Evolutionary conservation across 148 eudicot species (phyloP).

Genomic region (Persicaria tinctoria): DNA sequence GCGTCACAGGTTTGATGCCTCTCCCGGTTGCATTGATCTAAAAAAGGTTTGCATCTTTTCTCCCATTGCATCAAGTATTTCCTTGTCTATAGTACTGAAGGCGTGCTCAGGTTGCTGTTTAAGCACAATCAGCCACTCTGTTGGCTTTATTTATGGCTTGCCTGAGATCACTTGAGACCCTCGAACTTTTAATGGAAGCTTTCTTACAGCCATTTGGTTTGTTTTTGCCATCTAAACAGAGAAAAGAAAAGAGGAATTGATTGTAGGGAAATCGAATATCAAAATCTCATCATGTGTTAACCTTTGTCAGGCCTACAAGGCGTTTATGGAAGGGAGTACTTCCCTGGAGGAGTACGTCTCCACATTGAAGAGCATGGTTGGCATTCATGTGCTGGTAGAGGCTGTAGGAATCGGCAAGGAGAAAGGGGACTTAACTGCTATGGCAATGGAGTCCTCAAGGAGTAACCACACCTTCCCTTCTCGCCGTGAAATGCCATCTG

Average conservation of each 20-base stretch:
- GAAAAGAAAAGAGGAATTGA: not conserved
- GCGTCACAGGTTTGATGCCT: too few relatives aligned
- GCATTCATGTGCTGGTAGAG: conserved; percentile 43
- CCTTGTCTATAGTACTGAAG: not conserved
- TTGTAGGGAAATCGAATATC: not conserved
- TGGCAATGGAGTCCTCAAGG: conserved; percentile 41
- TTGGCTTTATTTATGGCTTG: not conserved
- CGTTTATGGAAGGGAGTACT: conserved; percentile 50
- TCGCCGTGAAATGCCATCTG: conserved; percentile 52
- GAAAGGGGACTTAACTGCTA: conserved; percentile 59
- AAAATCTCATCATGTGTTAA: conserved; percentile 13
- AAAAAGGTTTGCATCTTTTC: not conserved
- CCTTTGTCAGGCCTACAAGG: conserved; percentile 48
- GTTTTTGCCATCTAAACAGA: not conserved
- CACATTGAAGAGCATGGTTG: conserved; percentile 55
- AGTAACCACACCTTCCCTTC: conserved; percentile 24
- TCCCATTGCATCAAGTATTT: not conserved
- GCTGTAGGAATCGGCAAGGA: conserved; percentile 74
- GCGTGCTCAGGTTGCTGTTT: not conserved
- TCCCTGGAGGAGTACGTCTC: conserved; percentile 45
- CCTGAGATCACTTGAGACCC: not conserved
- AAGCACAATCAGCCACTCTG: not conserved
- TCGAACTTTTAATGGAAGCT: not conserved
- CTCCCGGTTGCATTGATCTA: not conserved
- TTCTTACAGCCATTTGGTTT: not conserved